Base-by-base conservation (phyloP, 177 flowering plant species). In the Tripterygium wilfordii region DNA sequence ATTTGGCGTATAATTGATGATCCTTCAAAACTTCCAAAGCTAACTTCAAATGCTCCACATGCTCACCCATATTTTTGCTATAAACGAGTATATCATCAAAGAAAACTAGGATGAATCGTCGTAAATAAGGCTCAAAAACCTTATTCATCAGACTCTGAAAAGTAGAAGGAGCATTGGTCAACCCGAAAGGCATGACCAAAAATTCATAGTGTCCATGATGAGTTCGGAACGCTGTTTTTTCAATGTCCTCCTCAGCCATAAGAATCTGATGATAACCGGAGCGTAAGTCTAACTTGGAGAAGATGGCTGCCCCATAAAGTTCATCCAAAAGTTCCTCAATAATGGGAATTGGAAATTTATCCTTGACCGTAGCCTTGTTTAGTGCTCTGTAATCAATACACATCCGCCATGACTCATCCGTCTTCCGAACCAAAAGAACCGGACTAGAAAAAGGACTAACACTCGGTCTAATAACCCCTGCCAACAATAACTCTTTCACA, bases 191-290 rank as follows among this genome's bases (percentile, higher is more conserved):
- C 60, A 47, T 56, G n/a, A n/a, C n/a, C n/a, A n/a, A n/a, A 14
- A 55, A 45, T 29, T 55, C 52, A 16, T 36, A 55, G 21, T 36
- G 53, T 1, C 60, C 47, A 7, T 26, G 1, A 21, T 40, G 22
- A 0, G 62, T 57, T 0, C 49, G 25, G 19, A 60, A 53, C 1
- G 54, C 58, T 0, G 47, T 60, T 13, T 53, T 60, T 39, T 21
- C 23, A 9, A 47, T 42, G 28, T 54, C 43, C 14, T 0, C 4
- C 5, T 8, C 10, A 9, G 7, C 9, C 19, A 58, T 35, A n/a
- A 28, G 8, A 2, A 49, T 26, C 15, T 49, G 50, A 10, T 42
- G 62, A 16, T 58, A 49, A 0, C 56, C 37, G 15, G n/a, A n/a
- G n/a, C n/a, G n/a, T n/a, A n/a, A n/a, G n/a, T 46, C 19, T 19